Evolutionary conservation across 2,329 filamentous ascomycete genomes (phyloP), one percentile per base, ranked within the genome.

Genomic region (Fusarium coicis): DNA sequence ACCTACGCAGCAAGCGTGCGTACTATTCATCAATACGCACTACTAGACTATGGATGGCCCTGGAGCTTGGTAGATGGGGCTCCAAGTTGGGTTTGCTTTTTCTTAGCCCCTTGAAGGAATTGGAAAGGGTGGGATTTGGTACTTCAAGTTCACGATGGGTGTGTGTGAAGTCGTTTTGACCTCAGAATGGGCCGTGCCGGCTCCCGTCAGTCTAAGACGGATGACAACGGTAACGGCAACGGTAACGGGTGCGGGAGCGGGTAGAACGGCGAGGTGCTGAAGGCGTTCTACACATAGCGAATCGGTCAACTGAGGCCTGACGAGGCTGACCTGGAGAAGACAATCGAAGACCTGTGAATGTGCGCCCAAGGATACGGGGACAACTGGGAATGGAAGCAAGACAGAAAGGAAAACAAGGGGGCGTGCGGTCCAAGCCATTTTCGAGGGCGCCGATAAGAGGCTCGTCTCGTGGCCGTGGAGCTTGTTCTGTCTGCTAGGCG

Each of bases 21-120:
- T 47, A 61, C 37, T 43, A 39, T 62, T 52, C 52, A 68, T 63
- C 66, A 40, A 52, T 46, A 74, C 44, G 50, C 52, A 59, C 53
- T 66, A 66, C 23, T 58, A 58, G 55, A 58, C 47, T 54, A 43
- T 59, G 66, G 68, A 39, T 61, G 66, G 68, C 70, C 63, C 72
- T 67, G 73, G 36, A 70, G 68, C 56, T 68, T 65, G 61, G 69
- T 69, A 75, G 65, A 75, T 61, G 62, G 68, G 76, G 63, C 66
- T 77, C 60, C 54, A 44, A 54, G 57, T 70, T 57, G 52, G 61
- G 67, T 61, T 78, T 77, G 75, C 74, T 77, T 77, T 77, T 77
- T 77, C 62, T 56, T 56, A 63, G 19, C 74, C 71, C 76, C 73
- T 77, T 69, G 71, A 59, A 50, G 43, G 32, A 59, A 39, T 54